These are phyloP conservation scores for Diaporthe eres DNA, from an alignment of 2,329 filamentous ascomycete species.

Conservation along the genomic window DNA sequence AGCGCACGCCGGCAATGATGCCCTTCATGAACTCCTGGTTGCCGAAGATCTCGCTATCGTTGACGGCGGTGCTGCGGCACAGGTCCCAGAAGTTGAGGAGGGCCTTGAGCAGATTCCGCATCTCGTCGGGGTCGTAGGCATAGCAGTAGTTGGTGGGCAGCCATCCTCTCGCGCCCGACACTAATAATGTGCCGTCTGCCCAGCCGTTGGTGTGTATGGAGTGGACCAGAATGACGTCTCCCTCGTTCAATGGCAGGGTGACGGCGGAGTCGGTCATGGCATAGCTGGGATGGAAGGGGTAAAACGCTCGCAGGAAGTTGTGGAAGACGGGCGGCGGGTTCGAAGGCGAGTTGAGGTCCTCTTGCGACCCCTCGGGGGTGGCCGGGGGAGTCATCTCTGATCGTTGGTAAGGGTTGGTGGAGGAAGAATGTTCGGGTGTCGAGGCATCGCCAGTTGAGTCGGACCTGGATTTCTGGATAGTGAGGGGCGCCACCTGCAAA, in stretches of 20 bases:
- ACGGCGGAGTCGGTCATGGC: slow-evolving; percentile 87
- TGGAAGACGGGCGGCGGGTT: slow-evolving; percentile 79
- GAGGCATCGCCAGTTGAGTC: slow-evolving; percentile 45
- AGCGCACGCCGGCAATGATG: slow-evolving; percentile 92
- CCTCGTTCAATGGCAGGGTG: slow-evolving; percentile 88
- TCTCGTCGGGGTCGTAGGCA: slow-evolving; percentile 89
- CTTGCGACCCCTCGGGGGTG: slow-evolving; percentile 78
- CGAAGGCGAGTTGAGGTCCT: slow-evolving; percentile 65
- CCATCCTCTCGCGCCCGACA: slow-evolving; percentile 92
- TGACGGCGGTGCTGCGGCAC: slow-evolving; percentile 81
- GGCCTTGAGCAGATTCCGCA: slow-evolving; percentile 87
- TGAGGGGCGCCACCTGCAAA: slow-evolving; percentile 72
- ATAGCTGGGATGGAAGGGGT: slow-evolving; percentile 87
- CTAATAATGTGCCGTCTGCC: slow-evolving; percentile 93
- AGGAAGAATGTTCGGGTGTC: slow-evolving; percentile 15
- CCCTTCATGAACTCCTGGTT: slow-evolving; percentile 96
- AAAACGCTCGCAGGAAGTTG: slow-evolving; percentile 95
- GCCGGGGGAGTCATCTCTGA: slow-evolving; percentile 83
- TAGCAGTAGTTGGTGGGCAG: slow-evolving; percentile 99
- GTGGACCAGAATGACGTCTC: slow-evolving; percentile 93
- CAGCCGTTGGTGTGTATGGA: slow-evolving; percentile 98
- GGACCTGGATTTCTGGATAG: slow-evolving; percentile 62
- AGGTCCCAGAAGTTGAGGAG: slow-evolving; percentile 94
- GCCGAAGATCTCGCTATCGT: slow-evolving; percentile 83
- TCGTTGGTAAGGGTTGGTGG: slow-evolving; percentile 59